Evolutionary conservation across 768 basidiomycete genomes (phyloP).

Genomic region (Pleurotus ostreatus): DNA sequence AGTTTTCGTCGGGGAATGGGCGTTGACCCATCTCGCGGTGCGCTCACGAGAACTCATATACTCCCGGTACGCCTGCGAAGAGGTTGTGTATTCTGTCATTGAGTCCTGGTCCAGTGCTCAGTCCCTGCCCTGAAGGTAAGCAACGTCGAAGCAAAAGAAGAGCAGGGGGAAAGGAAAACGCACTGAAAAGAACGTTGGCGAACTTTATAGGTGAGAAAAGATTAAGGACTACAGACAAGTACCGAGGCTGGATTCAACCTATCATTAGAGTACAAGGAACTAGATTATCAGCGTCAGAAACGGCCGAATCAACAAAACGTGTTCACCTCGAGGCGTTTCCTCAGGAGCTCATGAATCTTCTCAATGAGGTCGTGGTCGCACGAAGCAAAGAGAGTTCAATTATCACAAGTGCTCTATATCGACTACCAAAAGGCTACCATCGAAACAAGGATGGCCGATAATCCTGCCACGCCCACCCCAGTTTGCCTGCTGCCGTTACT

Average conservation of each 20-base stretch:
- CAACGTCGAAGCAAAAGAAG: constrained; percentile 11
- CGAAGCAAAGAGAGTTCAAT: constrained; percentile 3
- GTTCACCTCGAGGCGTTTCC: constrained; percentile 36
- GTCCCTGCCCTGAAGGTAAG: constrained; percentile 1
- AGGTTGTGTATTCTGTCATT: constrained; percentile 66
- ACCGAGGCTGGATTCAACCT: constrained; percentile 14
- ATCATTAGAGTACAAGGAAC: constrained; percentile 26
- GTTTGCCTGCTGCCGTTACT: not conserved
- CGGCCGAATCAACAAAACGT: constrained; percentile 41
- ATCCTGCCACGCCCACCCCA: too few species aligned
- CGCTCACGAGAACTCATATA: constrained; percentile 58
- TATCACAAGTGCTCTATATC: not conserved
- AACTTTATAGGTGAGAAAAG: constrained; percentile 2
- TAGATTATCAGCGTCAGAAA: constrained; percentile 28
- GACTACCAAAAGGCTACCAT: not conserved
- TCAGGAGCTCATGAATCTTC: not conserved
- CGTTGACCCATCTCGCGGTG: constrained; percentile 60
- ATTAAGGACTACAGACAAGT: not conserved
- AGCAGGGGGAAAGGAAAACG: constrained; percentile 19
- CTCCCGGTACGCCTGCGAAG: constrained; percentile 54
- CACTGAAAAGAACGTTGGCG: not conserved
- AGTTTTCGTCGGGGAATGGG: constrained; percentile 30
- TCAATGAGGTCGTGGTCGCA: not conserved
- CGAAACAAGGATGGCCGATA: not conserved
- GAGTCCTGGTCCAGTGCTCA: constrained; percentile 4